Evolutionary conservation across 2,329 filamentous ascomycete genomes (phyloP), one percentile per base, ranked within the genome.

Genomic region (Furcasterigmium sp.): DNA sequence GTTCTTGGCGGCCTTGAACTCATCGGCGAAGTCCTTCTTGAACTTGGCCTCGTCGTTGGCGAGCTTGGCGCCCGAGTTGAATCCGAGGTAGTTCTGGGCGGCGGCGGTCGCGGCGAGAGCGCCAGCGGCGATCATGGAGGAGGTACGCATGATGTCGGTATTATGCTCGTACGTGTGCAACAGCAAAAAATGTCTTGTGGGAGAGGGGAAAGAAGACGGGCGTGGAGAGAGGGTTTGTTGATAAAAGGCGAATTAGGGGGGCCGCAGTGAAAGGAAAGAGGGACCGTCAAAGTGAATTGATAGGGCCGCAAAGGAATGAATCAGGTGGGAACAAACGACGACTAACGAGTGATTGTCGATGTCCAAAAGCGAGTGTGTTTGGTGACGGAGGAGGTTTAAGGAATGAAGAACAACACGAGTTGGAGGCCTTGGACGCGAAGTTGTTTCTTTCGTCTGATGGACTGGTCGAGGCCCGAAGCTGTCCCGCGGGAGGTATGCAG

Each of bases 31-130:
- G 61, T 76, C 72, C 41, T 59, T 50, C 64, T 73, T 69, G 63
- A 73, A 70, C 69, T 76, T 76, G 63, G 71, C 71, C 8, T 68
- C 68, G 46, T 62, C 61, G 60, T 74, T 69, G 51, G 65, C 58
- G 38, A 65, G 56, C 30, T 67, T 73, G 39, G 68, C 58, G 46
- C 72, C 72, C 0, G 70, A 74, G 69, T 75, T 76, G 68, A 76
- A 76, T 49, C 72, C 72, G 21, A 75, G 67, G 57, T 72, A 75
- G 68, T 72, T 74, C 53, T 66, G 55, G 47, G 56, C 58, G 29
- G 62, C 63, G 36, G 68, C 63, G 39, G 55, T 64, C 23, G 64
- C 52, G 46, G 64, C 67, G 51, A 73, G 60, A 41, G 60, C 59
- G 55, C 60, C 55, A 48, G 65, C 61, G 45, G 63, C 61, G 40